These are phyloP conservation scores for Aspergillus candidus DNA, from an alignment of 2,329 filamentous ascomycete genomes.

Conservation along the genomic window DNA sequence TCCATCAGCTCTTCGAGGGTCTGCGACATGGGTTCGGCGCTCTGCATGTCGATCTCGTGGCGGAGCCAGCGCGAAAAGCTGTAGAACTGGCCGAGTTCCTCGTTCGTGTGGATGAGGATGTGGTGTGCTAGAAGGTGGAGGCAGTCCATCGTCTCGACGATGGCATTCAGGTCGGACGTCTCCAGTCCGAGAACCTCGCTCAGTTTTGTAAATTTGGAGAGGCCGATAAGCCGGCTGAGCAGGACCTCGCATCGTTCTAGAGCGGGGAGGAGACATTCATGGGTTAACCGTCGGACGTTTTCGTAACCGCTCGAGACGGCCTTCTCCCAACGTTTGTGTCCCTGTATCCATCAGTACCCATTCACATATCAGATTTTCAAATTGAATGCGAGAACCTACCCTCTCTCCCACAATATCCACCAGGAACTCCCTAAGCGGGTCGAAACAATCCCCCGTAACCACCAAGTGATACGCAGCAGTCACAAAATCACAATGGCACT, in stretches of 20 bases:
- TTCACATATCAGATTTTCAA: background rate
- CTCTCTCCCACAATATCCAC: slow-evolving; percentile 74
- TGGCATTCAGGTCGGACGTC: slow-evolving; percentile 53
- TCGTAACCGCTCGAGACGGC: slow-evolving; percentile 72
- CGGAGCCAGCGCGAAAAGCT: slow-evolving; percentile 80
- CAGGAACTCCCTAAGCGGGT: slow-evolving; percentile 77
- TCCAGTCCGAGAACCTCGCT: slow-evolving; percentile 62
- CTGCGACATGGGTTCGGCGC: slow-evolving; percentile 54
- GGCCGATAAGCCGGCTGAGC: slow-evolving; percentile 72
- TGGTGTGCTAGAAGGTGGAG: slow-evolving; percentile 71
- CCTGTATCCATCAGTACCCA: slow-evolving; percentile 45
- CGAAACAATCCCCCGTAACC: slow-evolving; percentile 72
- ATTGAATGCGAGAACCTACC: slow-evolving; percentile 44
- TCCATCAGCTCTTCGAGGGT: slow-evolving; percentile 66
- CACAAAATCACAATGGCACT: slow-evolving; percentile 59
- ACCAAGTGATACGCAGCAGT: slow-evolving; percentile 78
- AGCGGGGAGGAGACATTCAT: slow-evolving; percentile 83
- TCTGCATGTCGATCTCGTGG: slow-evolving; percentile 72
- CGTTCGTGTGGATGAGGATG: slow-evolving; percentile 62
- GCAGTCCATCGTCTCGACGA: slow-evolving; percentile 64
- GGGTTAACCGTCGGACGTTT: slow-evolving; percentile 67
- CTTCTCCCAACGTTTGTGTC: slow-evolving; percentile 93
- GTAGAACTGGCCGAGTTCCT: slow-evolving; percentile 70
- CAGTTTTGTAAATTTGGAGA: slow-evolving; percentile 71
- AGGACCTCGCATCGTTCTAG: slow-evolving; percentile 77